These are phyloP conservation scores for Colletotrichum theobromicola DNA, from an alignment of 2,329 filamentous ascomycete genomes.

Conservation along the genomic window DNA sequence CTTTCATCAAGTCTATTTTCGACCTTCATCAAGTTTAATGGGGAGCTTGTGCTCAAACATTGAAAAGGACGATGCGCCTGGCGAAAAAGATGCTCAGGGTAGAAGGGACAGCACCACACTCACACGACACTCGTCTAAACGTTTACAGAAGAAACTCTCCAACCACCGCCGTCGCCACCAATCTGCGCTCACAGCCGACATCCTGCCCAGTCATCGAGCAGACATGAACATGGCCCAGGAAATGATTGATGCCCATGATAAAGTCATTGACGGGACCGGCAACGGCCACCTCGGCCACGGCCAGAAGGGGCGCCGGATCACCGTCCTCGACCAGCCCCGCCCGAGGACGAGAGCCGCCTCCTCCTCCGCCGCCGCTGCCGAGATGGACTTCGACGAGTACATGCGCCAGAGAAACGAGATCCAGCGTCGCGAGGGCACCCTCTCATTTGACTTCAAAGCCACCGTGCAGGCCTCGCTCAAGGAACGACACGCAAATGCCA, in stretches of 20 bases:
- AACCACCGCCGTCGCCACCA: neutral
- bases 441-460: constrained; percentile 47
- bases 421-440: constrained; percentile 33
- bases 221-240: constrained; percentile 9
- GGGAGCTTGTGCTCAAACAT: constrained; percentile 22
- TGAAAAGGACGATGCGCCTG: constrained; percentile 20
- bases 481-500: constrained; percentile 42
- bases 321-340: neutral
- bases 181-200: neutral
- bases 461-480: constrained; percentile 32
- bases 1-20: neutral
- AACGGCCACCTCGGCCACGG: neutral
- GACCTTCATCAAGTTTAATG: constrained; percentile 1
- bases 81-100: constrained; percentile 20
- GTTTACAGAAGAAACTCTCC: constrained; percentile 9
- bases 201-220: neutral
- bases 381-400: constrained; percentile 32
- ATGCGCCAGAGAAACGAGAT: constrained; percentile 32
- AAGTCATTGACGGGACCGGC: neutral
- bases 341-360: neutral
- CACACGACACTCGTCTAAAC: constrained; percentile 9
- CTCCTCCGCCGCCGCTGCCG: neutral
- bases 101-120: constrained; percentile 11
- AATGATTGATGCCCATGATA: constrained; percentile 21
- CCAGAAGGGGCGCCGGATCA: neutral